phyloP scores from a whole-genome alignment of 2,329 filamentous ascomycete species.

The Tolypocladium sp. region DNA sequence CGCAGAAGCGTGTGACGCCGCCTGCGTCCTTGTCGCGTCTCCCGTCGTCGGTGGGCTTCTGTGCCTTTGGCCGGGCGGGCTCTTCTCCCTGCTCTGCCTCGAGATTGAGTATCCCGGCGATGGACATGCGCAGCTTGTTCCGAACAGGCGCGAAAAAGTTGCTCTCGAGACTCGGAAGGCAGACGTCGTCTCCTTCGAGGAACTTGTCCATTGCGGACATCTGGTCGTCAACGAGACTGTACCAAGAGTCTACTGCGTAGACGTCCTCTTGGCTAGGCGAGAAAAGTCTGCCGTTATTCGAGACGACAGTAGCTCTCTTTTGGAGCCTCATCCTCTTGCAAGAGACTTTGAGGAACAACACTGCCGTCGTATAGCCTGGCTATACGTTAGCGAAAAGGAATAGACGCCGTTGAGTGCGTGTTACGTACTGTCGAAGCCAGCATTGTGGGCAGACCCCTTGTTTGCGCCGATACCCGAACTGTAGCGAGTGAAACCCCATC shows the following conservation, averaged over 20 bases:
- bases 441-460: constrained; percentile 35
- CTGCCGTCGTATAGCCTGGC: constrained; percentile 31
- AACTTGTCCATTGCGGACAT: neutral
- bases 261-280: neutral
- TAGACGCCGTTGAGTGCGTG: too few relatives aligned
- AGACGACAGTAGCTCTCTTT: neutral
- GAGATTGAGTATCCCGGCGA: neutral
- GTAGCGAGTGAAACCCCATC: neutral
- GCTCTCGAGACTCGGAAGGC: neutral
- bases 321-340: constrained; percentile 5
- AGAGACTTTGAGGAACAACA: constrained; percentile 24
- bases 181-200: neutral
- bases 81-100: too few relatives aligned
- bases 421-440: constrained; percentile 47
- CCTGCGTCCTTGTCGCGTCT: too few relatives aligned
- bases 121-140: neutral
- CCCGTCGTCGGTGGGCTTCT: too few relatives aligned
- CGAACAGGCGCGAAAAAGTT: neutral
- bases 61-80: too few relatives aligned
- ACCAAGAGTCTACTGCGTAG: neutral
- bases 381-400: neutral
- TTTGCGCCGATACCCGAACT: constrained; percentile 4
- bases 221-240: neutral
- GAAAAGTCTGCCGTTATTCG: neutral
- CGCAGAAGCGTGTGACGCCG: too few relatives aligned